Evolutionary conservation across 306 rosid genomes (phyloP).

Genomic region (Hylodesmum podocarpum): DNA sequence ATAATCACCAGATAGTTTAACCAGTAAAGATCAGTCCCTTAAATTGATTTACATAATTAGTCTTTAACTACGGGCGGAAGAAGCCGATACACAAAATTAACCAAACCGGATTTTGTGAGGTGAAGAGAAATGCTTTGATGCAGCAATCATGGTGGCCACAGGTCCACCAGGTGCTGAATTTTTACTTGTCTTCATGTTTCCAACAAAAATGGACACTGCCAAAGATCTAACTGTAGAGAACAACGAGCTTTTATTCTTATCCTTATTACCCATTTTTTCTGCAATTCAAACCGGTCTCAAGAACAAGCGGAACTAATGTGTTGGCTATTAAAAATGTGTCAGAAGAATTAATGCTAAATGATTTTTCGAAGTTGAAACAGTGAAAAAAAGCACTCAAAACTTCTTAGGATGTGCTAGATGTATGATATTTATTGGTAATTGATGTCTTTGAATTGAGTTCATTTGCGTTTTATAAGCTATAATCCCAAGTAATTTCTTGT

Average conservation of each 20-base stretch:
- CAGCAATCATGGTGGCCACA: conserved; percentile 48
- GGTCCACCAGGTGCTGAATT: conserved; percentile 24
- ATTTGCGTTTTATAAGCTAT: background rate
- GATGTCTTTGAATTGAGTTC: background rate
- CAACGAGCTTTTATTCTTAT: background rate
- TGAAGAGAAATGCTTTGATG: conserved; percentile 53
- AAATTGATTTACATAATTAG: too few species aligned
- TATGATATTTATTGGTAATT: background rate
- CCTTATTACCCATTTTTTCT: conserved; percentile 24
- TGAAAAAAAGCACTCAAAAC: background rate
- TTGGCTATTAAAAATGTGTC: background rate
- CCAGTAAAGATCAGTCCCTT: too few species aligned
- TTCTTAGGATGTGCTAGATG: background rate
- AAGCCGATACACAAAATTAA: too few species aligned
- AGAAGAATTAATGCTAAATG: background rate
- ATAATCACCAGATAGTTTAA: too few species aligned
- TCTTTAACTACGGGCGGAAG: too few species aligned
- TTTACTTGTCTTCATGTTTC: conserved; percentile 16
- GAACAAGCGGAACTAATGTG: background rate
- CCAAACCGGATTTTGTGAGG: conserved; percentile 37
- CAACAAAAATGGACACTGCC: background rate
- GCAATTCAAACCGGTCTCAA: background rate
- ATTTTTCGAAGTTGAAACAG: background rate
- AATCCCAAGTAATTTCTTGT: background rate
- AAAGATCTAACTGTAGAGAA: background rate